Conservation (phyloP, 192 early-diverging fungal genomes). For the Podila verticillata region DNA sequence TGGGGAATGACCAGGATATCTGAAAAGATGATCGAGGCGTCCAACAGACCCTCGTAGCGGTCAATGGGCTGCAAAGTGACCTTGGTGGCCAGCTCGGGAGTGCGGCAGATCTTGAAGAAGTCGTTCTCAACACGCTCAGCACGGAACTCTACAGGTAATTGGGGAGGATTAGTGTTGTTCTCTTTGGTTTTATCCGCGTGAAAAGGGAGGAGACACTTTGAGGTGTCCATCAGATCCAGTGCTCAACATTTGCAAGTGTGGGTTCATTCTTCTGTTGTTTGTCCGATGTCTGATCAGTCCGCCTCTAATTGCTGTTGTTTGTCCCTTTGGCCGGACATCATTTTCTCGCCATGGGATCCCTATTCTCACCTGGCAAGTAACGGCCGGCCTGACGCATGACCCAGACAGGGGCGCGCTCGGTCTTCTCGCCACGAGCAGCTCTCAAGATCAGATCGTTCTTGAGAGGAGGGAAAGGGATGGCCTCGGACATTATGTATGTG, state of each 20-base stretch:
- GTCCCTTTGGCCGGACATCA: background rate
- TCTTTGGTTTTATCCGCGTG: too few relatives aligned
- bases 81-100: constrained; percentile 90
- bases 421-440: constrained; percentile 80
- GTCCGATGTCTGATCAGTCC: too few relatives aligned
- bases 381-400: constrained; percentile 99
- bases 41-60: constrained; percentile 88
- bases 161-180: too few relatives aligned
- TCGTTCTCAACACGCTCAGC: constrained; percentile 83
- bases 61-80: constrained; percentile 98
- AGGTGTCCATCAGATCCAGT: too few relatives aligned
- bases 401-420: constrained; percentile 92
- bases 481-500: constrained; percentile 18
- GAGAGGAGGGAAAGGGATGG: constrained; percentile 79
- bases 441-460: constrained; percentile 93
- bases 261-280: too few relatives aligned
- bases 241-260: too few relatives aligned
- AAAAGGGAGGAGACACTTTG: too few relatives aligned
- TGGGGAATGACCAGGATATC: constrained; percentile 99
- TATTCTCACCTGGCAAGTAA: constrained; percentile 85
- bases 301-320: too few relatives aligned
- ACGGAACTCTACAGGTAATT: constrained; percentile 78
- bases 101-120: constrained; percentile 95
- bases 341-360: background rate
- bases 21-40: constrained; percentile 98